Conservation (phyloP, 75 land plant species). For the Picea sitchensis region DNA sequence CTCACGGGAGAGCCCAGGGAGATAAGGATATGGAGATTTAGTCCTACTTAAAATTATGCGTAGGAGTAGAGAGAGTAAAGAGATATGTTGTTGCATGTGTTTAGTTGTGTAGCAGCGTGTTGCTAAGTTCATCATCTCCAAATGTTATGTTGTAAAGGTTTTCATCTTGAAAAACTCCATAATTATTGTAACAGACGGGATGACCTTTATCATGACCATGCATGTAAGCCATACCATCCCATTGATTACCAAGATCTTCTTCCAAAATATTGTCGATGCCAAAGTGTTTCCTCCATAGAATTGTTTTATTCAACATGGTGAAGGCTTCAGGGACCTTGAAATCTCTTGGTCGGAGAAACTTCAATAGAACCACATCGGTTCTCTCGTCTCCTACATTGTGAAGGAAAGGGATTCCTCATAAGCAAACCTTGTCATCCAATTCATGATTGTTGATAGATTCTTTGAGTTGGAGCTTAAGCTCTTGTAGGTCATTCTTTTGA, state of each 20-base stretch:
- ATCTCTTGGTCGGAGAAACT: slow-evolving; percentile 66
- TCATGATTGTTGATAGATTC: slow-evolving; percentile 40
- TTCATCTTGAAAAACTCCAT: slow-evolving; percentile 59
- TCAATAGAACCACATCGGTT: slow-evolving; percentile 55
- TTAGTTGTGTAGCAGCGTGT: too few relatives aligned
- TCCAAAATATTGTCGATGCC: slow-evolving; percentile 34
- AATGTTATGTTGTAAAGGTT: slow-evolving; percentile 56
- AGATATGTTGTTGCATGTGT: too few relatives aligned
- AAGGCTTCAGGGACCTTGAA: slow-evolving; percentile 64
- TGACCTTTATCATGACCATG: slow-evolving; percentile 55
- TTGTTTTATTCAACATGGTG: slow-evolving; percentile 49
- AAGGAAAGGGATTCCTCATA: slow-evolving; percentile 61
- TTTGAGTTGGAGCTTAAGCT: slow-evolving; percentile 49
- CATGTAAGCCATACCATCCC: slow-evolving; percentile 41
- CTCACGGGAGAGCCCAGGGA: too few relatives aligned
- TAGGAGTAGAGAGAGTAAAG: too few relatives aligned
- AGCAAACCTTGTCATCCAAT: slow-evolving; percentile 24
- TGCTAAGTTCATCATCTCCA: slow-evolving; percentile 24
- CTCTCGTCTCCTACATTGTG: slow-evolving; percentile 44
- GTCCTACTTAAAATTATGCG: too few relatives aligned
- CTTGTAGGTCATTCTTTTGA: slow-evolving; percentile 66
- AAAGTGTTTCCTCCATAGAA: slow-evolving; percentile 41
- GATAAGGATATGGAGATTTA: too few relatives aligned
- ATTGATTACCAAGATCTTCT: slow-evolving; percentile 32
- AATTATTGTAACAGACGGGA: slow-evolving; percentile 76